Conservation (phyloP, 176 grass and related monocot genomes). For the Oryza glumipatula region DNA sequence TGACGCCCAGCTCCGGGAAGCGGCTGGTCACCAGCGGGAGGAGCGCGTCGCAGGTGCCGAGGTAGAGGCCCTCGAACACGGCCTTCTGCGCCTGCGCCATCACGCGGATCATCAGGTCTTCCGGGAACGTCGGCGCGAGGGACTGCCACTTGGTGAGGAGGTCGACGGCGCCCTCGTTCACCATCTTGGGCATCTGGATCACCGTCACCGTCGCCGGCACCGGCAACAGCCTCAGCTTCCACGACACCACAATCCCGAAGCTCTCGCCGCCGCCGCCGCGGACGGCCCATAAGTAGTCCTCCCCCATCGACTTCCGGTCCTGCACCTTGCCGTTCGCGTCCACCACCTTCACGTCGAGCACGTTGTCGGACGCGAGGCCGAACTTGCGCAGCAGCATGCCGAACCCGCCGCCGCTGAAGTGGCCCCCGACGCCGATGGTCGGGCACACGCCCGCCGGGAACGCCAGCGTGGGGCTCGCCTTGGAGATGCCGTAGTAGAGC, state of each 20-base stretch:
- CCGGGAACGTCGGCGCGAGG: constrained; percentile 37
- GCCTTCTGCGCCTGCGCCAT: not conserved
- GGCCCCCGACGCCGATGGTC: constrained; percentile 56
- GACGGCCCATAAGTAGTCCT: constrained; percentile 51
- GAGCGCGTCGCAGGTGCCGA: constrained; percentile 23
- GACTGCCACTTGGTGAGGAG: constrained; percentile 53
- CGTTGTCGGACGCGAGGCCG: constrained; percentile 52
- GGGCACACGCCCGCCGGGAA: constrained; percentile 55
- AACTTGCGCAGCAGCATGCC: constrained; percentile 55
- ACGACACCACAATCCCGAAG: constrained; percentile 53
- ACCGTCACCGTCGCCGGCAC: constrained; percentile 41
- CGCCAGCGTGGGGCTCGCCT: constrained; percentile 10
- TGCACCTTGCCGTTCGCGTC: constrained; percentile 41
- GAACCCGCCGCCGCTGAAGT: constrained; percentile 57
- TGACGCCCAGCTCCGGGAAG: constrained; percentile 39
- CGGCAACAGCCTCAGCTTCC: constrained; percentile 30
- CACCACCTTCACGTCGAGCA: constrained; percentile 56
- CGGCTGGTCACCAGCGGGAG: not conserved
- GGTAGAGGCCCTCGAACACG: constrained; percentile 36
- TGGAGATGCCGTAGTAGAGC: constrained; percentile 48
- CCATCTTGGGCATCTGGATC: constrained; percentile 20
- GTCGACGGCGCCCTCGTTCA: constrained; percentile 40
- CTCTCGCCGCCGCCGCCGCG: constrained; percentile 51
- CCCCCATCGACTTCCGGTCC: constrained; percentile 42
- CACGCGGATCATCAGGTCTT: constrained; percentile 41